Conservation (phyloP, 208 protist genomes). For the Lotmaria passim region DNA sequence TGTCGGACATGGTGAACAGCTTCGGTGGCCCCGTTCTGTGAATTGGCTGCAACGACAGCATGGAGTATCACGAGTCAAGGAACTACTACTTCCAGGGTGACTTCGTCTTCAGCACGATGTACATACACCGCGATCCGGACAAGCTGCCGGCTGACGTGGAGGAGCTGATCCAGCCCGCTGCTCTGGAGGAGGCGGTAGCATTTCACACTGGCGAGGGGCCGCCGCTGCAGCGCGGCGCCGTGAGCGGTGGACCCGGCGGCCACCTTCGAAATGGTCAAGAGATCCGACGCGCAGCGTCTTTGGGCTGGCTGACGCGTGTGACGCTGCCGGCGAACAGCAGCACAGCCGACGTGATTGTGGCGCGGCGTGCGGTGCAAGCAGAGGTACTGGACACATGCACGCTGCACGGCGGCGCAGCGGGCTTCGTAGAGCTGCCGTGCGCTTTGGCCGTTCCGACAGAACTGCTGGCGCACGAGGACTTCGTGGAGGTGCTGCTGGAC, state of each 20-base stretch:
- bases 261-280: too few relatives aligned
- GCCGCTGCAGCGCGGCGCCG: slow-evolving; percentile 8
- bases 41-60: slow-evolving; percentile 10
- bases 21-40: slow-evolving; percentile 20
- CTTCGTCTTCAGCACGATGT: slow-evolving; percentile 24
- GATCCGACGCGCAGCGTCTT: slow-evolving; percentile 15
- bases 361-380: slow-evolving; percentile 20
- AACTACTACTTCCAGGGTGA: slow-evolving; percentile 17
- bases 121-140: slow-evolving; percentile 9
- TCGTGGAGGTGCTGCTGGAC: slow-evolving; percentile 13
- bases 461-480: slow-evolving; percentile 29
- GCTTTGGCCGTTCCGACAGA: slow-evolving; percentile 21
- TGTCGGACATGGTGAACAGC: slow-evolving; percentile 17
- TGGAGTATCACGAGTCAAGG: slow-evolving; percentile 22
- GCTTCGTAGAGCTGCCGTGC: slow-evolving; percentile 20
- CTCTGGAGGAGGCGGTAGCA: neutral
- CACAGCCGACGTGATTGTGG: slow-evolving; percentile 28
- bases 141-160: slow-evolving; percentile 8
- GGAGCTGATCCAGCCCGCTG: slow-evolving; percentile 5
- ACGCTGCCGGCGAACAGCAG: slow-evolving; percentile 30
- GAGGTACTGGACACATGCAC: too few relatives aligned
- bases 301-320: slow-evolving; percentile 18
- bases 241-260: too few relatives aligned
- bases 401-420: slow-evolving; percentile 13
- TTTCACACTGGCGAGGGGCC: slow-evolving; percentile 9